Base-by-base conservation (phyloP, 192 early-diverging fungal genomes). In the Endogone sp. region DNA sequence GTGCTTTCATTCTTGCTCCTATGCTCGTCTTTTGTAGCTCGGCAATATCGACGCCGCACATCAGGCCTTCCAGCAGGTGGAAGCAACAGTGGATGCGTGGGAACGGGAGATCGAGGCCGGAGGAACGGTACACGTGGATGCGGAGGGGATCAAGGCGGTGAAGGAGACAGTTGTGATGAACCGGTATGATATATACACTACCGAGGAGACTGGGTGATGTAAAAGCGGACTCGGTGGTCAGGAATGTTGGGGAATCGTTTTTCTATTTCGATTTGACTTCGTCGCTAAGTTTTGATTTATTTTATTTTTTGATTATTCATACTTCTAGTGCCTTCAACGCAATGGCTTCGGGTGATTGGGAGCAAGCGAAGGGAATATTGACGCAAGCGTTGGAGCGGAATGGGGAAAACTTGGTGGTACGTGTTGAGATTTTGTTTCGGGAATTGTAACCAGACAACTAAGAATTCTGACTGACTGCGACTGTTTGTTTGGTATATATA, bases 291-390 rank as follows among this genome's bases (percentile, higher is more conserved):
- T n/a, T n/a, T n/a, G n/a, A 4, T 20, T 26, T 6, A 3, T 23
- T 11, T 9, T 8, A 56, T n/a, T n/a, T 4, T 24, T 10, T 66
- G 63, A 25, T 55, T 27, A 3, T 71, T 32, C 63, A 8, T 24
- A 23, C 56, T 27, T 58, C 13, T 66, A 80, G 75, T 25, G 79
- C 81, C 0, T 70, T 85, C 29, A 60, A 76, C 16, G 63, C 61
- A 2, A 79, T 83, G 2, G 74, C 79, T 4, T 62, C 75, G 30
- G 81, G 77, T 10, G 75, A 83, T 26, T 85, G 84, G 84, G 32
- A 44, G 1, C 25, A 29, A 22, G 81, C 81, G 3, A 74, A 78
- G 65, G 65, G 60, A 31, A 69, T 71, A 21, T 68, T 85, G 6
- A 62, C 80, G n/a, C 65, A 81, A 8, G 69, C 83, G 4, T 64